Base-by-base conservation (phyloP, 2,329 filamentous ascomycete genomes). In the Canariomyces notabilis region DNA sequence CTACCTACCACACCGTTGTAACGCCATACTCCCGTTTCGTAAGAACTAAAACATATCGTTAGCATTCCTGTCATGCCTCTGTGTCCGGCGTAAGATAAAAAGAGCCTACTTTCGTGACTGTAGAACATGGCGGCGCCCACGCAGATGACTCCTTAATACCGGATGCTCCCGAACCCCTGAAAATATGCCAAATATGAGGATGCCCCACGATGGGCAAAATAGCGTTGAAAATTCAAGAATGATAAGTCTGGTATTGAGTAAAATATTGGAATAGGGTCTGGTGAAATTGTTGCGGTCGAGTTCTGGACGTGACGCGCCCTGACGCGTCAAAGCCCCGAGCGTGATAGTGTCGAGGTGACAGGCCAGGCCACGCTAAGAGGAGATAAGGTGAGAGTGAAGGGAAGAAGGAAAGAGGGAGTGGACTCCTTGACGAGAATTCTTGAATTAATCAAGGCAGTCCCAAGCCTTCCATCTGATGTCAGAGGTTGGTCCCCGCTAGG, bases 11-110 rank as follows among this genome's bases (percentile, higher is more conserved):
- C 50, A 98, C 84, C 2, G 91, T 98, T 12, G 91, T 86, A 47
- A 98, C 87, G 46, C 93, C 93, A 77, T 96, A 87, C 64, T 93
- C 85, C 61, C 82, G 82, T 52, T 79, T 91, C 3, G 83, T 93
- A 45, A 98, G 79, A 49, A 98, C 80, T 84, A 46, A 31, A 9
- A 15, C 11, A 12, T 26, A 6, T 5, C 39, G 43, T 39, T 26
- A 47, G 35, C 9, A 35, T n/a, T n/a, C n/a, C n/a, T n/a, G n/a
- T n/a, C 11, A 12, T 16, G n/a, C 35, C 18, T 8, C 16, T 57
- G 70, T 36, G 67, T 61, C 11, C 31, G 38, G 20, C 18, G 2
- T 11, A 18, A 16, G 4, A 0, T 5, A 11, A 2, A 23, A 6
- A 8, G 11, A 19, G 14, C 83, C 62, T 72, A 93, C 91, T 88